Evolutionary conservation across 75 land plant genomes (phyloP), one percentile per base, ranked within the genome.

Genomic region (Isoetes taiwanensis): DNA sequence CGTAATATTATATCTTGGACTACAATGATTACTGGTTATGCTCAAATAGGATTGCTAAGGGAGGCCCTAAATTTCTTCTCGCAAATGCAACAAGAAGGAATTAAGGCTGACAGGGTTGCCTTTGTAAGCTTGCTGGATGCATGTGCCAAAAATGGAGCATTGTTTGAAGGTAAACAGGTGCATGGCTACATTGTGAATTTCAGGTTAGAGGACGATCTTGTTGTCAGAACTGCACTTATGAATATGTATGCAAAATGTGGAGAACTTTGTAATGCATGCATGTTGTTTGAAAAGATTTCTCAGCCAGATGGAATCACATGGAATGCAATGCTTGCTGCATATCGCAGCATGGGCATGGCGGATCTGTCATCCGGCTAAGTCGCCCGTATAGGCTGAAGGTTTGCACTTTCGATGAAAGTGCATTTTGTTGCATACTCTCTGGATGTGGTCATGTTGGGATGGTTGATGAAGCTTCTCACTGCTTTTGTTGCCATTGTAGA

Each of bases 211-310:
- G 4, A 20, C 2, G 46, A 43, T 3, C 2, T 3, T 2, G 24
- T 20, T 43, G 46, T 43, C 2, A 20, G 46, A 20, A 43, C 24
- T 43, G 4, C 55, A 2, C 55, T 52, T 2, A 31, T 52, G 3
- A 52, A 52, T 12, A 52, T 52, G 55, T 52, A 52, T 26, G 55
- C 31, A 3, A 52, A 26, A 23, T 52, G 55, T 26, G 55, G 55
- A 3, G 30, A 16, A 8, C 23, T 52, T n/a, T 28, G 23, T 11
- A 31, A 52, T 11, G 55, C 55, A 16, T 31, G 23, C 3, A 19
- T 6, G 14, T 16, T 12, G 2, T 52, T 52, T 26, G 55, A 23
- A 26, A 8, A 11, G 55, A 23, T 31, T 14, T 52, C 55, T 26
- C 14, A 26, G 55, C 2, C 27, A 2, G 55, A 52, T 26, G 25